A percentile compares a stretch with the other conserved stretches of the same genome.
phyloP scores from a whole-genome alignment of 78 protist genomes.

The Capsaspora owczarzaki region DNA sequence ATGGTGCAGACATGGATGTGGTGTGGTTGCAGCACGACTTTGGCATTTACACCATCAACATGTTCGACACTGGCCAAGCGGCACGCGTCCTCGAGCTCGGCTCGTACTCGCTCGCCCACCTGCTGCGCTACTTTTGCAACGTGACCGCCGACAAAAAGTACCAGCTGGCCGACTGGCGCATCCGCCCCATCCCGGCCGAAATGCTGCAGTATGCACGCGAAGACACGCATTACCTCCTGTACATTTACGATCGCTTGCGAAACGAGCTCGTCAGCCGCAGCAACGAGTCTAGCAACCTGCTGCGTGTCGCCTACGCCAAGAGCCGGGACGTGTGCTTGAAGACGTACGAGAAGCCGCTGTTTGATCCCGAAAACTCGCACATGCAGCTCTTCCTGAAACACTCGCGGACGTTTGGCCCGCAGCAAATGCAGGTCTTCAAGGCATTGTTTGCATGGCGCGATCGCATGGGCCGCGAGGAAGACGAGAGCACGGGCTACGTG shows the following conservation, averaged over 20 bases:
- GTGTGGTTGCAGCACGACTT: constrained; percentile 91
- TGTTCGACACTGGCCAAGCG: constrained; percentile 95
- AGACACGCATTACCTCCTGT: constrained; percentile 96
- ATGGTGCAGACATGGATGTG: constrained; percentile 81
- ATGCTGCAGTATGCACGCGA: constrained; percentile 87
- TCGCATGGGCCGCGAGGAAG: constrained; percentile 60
- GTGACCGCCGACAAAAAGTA: constrained; percentile 77
- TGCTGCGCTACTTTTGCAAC: constrained; percentile 52
- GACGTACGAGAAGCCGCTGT: constrained; percentile 51
- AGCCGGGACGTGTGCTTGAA: constrained; percentile 49
- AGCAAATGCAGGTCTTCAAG: not conserved
- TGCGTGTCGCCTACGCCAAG: constrained; percentile 23
- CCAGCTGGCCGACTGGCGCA: constrained; percentile 97
- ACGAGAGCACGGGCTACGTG: constrained; percentile 58
- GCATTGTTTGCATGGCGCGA: constrained; percentile 78
- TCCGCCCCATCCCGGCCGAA: constrained; percentile 85
- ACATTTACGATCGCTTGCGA: constrained; percentile 66
- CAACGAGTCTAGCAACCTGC: not conserved
- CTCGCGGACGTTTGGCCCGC: not conserved
- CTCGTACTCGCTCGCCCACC: constrained; percentile 54
- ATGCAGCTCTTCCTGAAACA: not conserved
- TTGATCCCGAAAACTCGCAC: constrained; percentile 9
- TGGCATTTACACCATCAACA: constrained; percentile 93
- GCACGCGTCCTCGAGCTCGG: constrained; percentile 52
- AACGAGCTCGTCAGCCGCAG: not conserved